Base-by-base conservation (phyloP, 2,329 filamentous ascomycete genomes). In the Teratosphaeria pseudoeucalypti region DNA sequence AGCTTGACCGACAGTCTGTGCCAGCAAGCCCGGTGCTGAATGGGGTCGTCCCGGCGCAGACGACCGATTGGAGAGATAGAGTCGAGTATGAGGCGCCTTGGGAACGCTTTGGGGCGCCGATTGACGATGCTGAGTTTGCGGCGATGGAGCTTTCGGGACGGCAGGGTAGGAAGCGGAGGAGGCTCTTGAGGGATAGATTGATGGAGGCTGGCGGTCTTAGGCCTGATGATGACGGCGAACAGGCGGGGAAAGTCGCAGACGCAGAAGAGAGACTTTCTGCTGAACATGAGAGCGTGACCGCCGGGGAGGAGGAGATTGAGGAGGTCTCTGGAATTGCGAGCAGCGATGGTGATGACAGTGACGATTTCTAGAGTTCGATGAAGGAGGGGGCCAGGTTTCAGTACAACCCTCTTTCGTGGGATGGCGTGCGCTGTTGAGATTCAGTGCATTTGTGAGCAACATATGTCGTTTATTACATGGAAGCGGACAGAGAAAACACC, bases 21-120 rank as follows among this genome's bases (percentile, higher is more conserved):
- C 65, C 56, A 58, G 37, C 52, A 27, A 52, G n/a, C 23, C 37
- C 37, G 3, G 54, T 27, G 14, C 12, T 34, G 43, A 5, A 66
- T 39, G 53, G 58, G 61, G 34, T 67, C 64, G 57, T 67, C 70
- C 57, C 58, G 59, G 23, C 63, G 63, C 39, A 67, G 71, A 61
- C 73, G 70, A 65, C 74, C 71, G 67, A 64, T 64, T 84, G 82
- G 82, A 75, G 78, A 56, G 72, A 73, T 29, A 72, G 70, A 56
- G 71, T 74, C 0, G 66, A 78, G 1, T 81, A 79, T 57, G 75
- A 72, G 54, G 73, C 76, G 19, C 74, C 78, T 34, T 84, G 82
- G 81, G 81, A 83, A 64, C 58, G 60, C 12, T 57, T 39, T 11
- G 56, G 58, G 12, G 52, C 57, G 14, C 32, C 34, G 6, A 37